phyloP scores from a whole-genome alignment of 345 rosid genomes.

The Melaleuca alternifolia region DNA sequence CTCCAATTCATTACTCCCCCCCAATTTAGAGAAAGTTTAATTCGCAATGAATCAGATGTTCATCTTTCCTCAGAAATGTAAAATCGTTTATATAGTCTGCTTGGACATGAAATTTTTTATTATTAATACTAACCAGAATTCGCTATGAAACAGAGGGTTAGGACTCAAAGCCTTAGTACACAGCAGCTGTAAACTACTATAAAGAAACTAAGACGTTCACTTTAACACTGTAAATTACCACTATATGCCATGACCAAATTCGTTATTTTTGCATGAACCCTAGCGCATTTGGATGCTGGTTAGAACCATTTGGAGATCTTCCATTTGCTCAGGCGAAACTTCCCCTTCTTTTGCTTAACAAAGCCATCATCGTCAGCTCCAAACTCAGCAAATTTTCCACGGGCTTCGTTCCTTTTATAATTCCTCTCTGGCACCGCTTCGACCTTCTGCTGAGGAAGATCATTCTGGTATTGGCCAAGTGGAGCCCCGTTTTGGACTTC shows the following conservation, averaged over 20 bases:
- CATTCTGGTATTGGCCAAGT: neutral
- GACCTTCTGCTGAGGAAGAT: neutral
- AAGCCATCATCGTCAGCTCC: neutral
- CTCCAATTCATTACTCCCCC: neutral
- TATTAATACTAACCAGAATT: neutral
- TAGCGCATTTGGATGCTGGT: neutral
- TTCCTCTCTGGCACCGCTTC: neutral
- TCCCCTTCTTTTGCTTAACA: slow-evolving; percentile 6
- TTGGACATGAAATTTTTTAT: neutral
- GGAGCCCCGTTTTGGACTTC: neutral
- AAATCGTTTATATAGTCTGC: neutral
- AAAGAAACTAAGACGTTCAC: neutral
- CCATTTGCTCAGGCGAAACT: slow-evolving; percentile 1
- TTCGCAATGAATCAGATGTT: neutral
- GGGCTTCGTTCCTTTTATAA: neutral
- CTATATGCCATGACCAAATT: neutral
- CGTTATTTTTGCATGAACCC: neutral
- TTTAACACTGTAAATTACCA: neutral
- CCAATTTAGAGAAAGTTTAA: neutral
- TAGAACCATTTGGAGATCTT: neutral
- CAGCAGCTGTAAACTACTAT: neutral
- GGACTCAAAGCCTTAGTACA: neutral
- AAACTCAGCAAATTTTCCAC: neutral
- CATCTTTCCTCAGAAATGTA: neutral
- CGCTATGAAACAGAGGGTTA: neutral